Base-by-base conservation (phyloP, 805 yeast genomes). In the Sugiyamaella americana region DNA sequence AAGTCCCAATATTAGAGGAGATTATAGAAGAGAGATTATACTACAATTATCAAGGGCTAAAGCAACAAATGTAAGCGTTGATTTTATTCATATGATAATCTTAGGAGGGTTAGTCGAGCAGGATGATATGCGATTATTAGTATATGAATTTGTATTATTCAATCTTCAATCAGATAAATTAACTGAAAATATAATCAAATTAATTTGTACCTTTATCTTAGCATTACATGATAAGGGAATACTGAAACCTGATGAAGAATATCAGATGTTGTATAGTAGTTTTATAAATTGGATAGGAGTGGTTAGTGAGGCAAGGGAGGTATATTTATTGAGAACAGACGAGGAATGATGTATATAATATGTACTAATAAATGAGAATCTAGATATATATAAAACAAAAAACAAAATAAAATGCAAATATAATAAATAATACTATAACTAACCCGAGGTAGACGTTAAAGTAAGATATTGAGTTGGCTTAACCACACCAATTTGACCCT, bases 401-500 rank as follows among this genome's bases (percentile, higher is more conserved):
- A 26, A 26, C 11, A 36, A 24, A 35, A 35, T 17, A 13, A 13
- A 10, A 18, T 18, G 30, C 20, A 40, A 22, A 16, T 10, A n/a
- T 30, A 22, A 11, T 8, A 16, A 16, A 40, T 8, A 17, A 21
- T 10, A 8, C n/a, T 8, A 23, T 5, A 35, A 38, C 5, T 5
- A 16, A 13, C 22, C 36, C 21, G 11, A 16, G 11, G 29, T 20
- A 23, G 37, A 29, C 29, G 52, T 40, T 26, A 53, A 16, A 29
- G 55, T 49, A 20, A 50, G 18, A 23, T 47, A 53, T 18, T 21
- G 22, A 19, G 51, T 45, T 11, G 56, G 51, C 42, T 44, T 44
- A 29, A 54, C 58, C 16, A 48, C 40, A 29, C 97, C 98, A 4
- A 87, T 76, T 0, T 71, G 63, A 2, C 96, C 96, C 1, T 30